phyloP scores from a whole-genome alignment of 306 rosid genomes.

The Rosa multiflora region DNA sequence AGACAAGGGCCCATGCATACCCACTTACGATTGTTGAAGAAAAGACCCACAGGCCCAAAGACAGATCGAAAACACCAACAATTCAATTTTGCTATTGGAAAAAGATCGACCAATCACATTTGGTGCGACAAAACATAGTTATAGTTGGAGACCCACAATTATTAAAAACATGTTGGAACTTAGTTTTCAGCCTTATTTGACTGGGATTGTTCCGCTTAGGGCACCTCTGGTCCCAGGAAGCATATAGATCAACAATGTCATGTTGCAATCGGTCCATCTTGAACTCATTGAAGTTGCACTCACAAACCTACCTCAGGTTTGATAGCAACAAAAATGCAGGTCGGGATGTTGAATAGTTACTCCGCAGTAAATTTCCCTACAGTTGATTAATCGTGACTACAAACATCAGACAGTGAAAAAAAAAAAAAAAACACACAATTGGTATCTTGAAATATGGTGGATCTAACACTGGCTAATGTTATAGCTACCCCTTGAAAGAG shows the following conservation, averaged over 20 bases:
- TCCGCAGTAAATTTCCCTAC: not conserved
- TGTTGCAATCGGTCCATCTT: conserved; percentile 1
- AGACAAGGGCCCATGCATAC: conserved; percentile 7
- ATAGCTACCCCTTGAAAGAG: too few species aligned
- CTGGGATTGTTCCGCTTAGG: not conserved
- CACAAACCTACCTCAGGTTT: not conserved
- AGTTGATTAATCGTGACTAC: too few species aligned
- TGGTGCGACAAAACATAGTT: conserved; percentile 31
- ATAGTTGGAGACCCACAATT: conserved; percentile 31
- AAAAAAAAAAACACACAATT: too few species aligned
- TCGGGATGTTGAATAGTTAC: not conserved
- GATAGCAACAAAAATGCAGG: not conserved
- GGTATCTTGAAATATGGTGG: too few species aligned
- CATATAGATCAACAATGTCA: not conserved
- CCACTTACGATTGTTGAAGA: conserved; percentile 11
- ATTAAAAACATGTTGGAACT: conserved; percentile 27
- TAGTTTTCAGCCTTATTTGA: conserved; percentile 12
- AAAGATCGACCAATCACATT: conserved; percentile 5
- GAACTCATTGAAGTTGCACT: not conserved
- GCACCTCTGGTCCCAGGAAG: not conserved
- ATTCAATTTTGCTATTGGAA: not conserved
- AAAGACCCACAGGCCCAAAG: conserved; percentile 26
- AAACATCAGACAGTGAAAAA: too few species aligned
- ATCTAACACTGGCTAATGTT: too few species aligned
- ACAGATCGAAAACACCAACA: conserved; percentile 10